A percentile compares a stretch with the other conserved stretches of the same genome.
phyloP scores from a whole-genome alignment of 225 moss, liverwort and hornwort species.

The Sphagnum contortum region DNA sequence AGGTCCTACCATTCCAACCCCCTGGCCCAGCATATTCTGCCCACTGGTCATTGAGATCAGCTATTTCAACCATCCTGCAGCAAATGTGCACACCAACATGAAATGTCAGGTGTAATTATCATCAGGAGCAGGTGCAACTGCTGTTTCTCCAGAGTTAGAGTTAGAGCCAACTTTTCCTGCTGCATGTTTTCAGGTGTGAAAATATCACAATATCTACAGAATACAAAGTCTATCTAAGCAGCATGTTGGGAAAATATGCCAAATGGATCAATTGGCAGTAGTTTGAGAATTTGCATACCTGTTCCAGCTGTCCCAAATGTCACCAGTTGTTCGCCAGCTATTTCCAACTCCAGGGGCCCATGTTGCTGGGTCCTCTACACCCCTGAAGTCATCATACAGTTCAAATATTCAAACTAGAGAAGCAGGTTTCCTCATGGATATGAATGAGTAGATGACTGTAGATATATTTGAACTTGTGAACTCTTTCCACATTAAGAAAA shows the following conservation, averaged over 20 bases:
- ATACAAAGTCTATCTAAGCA: not conserved
- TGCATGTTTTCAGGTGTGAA: too few relatives aligned
- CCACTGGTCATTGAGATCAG: slow-evolving; percentile 44
- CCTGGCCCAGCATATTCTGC: slow-evolving; percentile 48
- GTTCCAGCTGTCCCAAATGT: slow-evolving; percentile 45
- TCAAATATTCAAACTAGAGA: not conserved
- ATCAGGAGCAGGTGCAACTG: too few relatives aligned
- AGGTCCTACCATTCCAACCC: slow-evolving; percentile 52
- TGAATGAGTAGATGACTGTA: too few relatives aligned
- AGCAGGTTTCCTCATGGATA: too few relatives aligned
- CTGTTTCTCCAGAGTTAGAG: too few relatives aligned
- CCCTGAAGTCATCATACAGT: slow-evolving; percentile 23
- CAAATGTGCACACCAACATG: not conserved
- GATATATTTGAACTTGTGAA: too few relatives aligned
- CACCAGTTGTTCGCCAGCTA: slow-evolving; percentile 59
- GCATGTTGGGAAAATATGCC: not conserved
- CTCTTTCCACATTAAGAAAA: too few relatives aligned
- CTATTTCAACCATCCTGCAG: slow-evolving; percentile 56
- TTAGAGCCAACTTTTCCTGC: too few relatives aligned
- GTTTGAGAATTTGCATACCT: slow-evolving; percentile 15
- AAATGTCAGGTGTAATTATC: too few relatives aligned
- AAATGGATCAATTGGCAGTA: too few relatives aligned
- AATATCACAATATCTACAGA: not conserved
- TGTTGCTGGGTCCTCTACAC: slow-evolving; percentile 33
- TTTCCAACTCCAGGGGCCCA: slow-evolving; percentile 40